These are phyloP conservation scores for Trichoderma atroviride DNA, from an alignment of 2,329 filamentous ascomycete genomes.

Conservation along the genomic window DNA sequence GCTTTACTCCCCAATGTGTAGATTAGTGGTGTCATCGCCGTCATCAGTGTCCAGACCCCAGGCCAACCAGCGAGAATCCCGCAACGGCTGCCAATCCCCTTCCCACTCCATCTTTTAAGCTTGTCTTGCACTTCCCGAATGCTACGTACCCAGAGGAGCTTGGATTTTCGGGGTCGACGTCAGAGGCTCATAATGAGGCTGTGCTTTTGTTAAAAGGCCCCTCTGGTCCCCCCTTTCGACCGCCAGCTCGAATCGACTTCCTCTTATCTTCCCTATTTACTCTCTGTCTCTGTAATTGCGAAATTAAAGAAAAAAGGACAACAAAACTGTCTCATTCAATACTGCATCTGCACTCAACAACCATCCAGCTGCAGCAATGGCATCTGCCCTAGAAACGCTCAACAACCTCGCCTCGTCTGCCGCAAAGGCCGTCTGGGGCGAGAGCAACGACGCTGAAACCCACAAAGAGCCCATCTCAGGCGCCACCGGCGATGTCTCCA, in stretches of 20 bases:
- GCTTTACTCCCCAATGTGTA: background rate
- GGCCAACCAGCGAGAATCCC: background rate
- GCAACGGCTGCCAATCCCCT: background rate
- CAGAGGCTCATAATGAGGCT: background rate
- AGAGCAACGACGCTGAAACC: constrained; percentile 39
- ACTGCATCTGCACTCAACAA: too few relatives aligned
- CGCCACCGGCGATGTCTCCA: constrained; percentile 65
- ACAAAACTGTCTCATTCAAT: too few relatives aligned
- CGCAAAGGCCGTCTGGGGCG: constrained; percentile 49
- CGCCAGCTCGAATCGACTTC: background rate
- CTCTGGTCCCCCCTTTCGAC: background rate
- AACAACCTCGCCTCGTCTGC: constrained; percentile 53
- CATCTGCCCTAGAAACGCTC: constrained; percentile 63
- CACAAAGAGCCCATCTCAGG: constrained; percentile 72
- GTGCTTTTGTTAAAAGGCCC: background rate
- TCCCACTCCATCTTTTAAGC: background rate
- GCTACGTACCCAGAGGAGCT: background rate
- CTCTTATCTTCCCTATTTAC: background rate
- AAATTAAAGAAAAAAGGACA: too few relatives aligned
- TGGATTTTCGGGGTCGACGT: constrained; percentile 3
- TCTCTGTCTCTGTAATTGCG: background rate
- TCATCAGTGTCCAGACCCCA: background rate
- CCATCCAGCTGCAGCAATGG: background rate
- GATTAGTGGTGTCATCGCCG: constrained; percentile 5
- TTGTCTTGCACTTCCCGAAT: background rate